Base-by-base conservation (phyloP, 2,329 filamentous ascomycete species). In the Pseudogymnoascus sp. region DNA sequence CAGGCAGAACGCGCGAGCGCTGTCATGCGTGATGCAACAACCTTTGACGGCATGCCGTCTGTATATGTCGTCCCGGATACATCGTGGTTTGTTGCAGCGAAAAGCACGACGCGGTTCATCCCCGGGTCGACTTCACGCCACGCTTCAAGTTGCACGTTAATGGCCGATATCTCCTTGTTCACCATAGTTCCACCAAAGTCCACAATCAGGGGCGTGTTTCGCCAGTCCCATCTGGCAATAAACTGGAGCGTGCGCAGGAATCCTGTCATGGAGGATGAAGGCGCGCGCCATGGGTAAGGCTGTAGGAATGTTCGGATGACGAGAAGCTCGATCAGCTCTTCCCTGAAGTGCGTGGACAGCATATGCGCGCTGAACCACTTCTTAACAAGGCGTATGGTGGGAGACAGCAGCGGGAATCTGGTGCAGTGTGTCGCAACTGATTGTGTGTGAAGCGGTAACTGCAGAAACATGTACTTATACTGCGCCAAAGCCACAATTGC, bases 211-310 rank as follows among this genome's bases (percentile, higher is more conserved):
- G 94, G 89, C 61, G 92, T 87, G 6, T 86, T 80, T 29, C 90
- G 85, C 94, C 94, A 99, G 73, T 97, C 91, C 92, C 94, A 99
- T 42, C 86, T 82, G 1, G 92, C 85, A 12, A 99, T 79, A 73
- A 93, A 89, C 33, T 87, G 78, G 1, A 99, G 78, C 0, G 90
- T 90, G 21, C 92, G 86, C 29, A 96, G 76, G 71, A 99, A 93
- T 4, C 90, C 94, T 0, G 88, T 88, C 68, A 86, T 86, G 8
- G 88, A 80, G 68, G 88, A 93, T 0, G 89, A 88, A 0, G 95
- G 93, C 0, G 83, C 78, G 38, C 83, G 77, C 88, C 91, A 97
- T 0, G 94, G 92, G 67, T 90, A 86, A 0, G 92, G 89, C 58
- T 89, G 84, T 7, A 94, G 78, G 76, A 97, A 99, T 13, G 86